Conservation (phyloP, 495 filamentous ascomycete genomes). For the Penicillium odoratum region DNA sequence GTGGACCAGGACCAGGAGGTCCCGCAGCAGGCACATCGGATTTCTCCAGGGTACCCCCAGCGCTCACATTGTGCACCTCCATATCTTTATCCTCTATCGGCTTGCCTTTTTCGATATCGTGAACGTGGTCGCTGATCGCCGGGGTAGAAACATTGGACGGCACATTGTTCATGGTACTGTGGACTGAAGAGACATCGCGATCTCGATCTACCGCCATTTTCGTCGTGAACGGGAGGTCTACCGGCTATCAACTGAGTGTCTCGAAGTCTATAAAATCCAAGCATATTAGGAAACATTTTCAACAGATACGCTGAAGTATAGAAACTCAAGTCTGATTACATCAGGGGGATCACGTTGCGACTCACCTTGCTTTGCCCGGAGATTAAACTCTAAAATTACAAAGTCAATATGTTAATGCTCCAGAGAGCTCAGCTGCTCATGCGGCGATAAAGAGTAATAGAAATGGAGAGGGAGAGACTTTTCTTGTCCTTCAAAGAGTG, state of each 20-base stretch:
- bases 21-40: constrained; percentile 12
- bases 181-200: neutral
- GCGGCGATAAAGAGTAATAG: too few species aligned
- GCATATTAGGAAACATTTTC: neutral
- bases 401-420: too few species aligned
- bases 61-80: neutral
- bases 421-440: too few species aligned
- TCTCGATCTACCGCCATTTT: neutral
- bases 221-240: neutral
- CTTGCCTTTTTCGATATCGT: constrained; percentile 6
- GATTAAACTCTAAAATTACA: too few species aligned
- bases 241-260: neutral
- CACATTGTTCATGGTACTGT: neutral
- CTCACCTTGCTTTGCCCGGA: too few species aligned
- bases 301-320: neutral
- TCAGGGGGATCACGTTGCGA: too few species aligned
- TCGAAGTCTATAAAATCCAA: neutral
- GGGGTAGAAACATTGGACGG: neutral
- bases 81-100: neutral
- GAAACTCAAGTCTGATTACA: neutral
- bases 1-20: constrained; percentile 35
- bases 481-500: too few species aligned
- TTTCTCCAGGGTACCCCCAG: constrained; percentile 17
- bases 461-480: too few species aligned
- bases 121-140: neutral